phyloP scores from a whole-genome alignment of 352 stramenopile species.

The Phytopythium aichiense region DNA sequence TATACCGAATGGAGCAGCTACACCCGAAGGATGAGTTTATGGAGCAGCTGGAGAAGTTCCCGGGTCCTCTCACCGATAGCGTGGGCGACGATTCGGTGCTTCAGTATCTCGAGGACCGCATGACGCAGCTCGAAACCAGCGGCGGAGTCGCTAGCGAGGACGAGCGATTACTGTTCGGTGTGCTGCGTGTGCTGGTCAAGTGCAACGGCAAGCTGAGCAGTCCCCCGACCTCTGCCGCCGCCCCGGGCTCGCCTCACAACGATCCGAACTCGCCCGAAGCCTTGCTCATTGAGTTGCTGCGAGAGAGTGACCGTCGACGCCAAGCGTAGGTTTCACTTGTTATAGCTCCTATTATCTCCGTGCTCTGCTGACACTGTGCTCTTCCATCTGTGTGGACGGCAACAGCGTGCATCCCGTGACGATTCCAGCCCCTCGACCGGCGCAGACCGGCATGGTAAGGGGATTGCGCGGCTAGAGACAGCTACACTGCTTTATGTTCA shows the following conservation, averaged over 20 bases:
- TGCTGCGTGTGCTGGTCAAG: conserved; percentile 72
- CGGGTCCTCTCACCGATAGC: conserved; percentile 65
- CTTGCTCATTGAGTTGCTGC: conserved; percentile 59
- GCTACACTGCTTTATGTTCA: conserved; percentile 5
- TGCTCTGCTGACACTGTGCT: neutral
- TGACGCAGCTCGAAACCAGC: conserved; percentile 29
- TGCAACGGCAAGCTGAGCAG: conserved; percentile 68
- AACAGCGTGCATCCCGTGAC: conserved; percentile 27
- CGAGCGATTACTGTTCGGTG: conserved; percentile 57
- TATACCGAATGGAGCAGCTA: conserved; percentile 81
- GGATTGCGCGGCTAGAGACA: neutral
- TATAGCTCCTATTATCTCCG: neutral
- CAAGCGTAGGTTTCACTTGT: conserved; percentile 23
- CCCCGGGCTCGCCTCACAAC: conserved; percentile 23
- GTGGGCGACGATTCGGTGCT: conserved; percentile 59
- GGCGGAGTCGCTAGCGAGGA: conserved; percentile 43
- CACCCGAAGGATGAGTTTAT: conserved; percentile 68
- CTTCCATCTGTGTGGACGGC: neutral
- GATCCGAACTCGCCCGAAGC: conserved; percentile 62
- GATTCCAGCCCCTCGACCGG: conserved; percentile 45
- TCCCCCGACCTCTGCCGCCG: conserved; percentile 19
- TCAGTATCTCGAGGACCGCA: conserved; percentile 58
- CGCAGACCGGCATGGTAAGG: conserved; percentile 36
- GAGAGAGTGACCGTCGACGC: conserved; percentile 65
- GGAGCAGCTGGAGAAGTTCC: conserved; percentile 70